Evolutionary conservation across 148 eudicot genomes (phyloP), one percentile per base, ranked within the genome.

Genomic region (Talinum fruticosum): DNA sequence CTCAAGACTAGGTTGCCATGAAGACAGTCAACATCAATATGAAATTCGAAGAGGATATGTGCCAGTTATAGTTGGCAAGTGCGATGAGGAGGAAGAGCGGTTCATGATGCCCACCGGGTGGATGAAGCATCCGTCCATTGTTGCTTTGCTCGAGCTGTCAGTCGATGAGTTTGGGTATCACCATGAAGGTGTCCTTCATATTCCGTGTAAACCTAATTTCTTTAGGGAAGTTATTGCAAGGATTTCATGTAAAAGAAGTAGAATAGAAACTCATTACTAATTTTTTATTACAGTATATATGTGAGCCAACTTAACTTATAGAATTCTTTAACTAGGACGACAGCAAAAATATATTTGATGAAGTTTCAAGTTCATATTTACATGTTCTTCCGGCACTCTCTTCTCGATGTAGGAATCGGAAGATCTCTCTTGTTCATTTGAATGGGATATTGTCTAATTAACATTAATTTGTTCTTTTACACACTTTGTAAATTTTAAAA

Each of bases 121-220:
- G 68, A 74, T 79, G 71, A 74, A 53, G 34, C 82, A 79, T 74
- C 78, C 82, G 36, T 79, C 59, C 16, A 57, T 79, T 5, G 78
- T 79, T 35, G 74, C 72, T 38, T 74, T 79, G 38, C 78, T 79
- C 29, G 59, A 79, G 34, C 37, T 79, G 57, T 79, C 78, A 0
- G 78, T 74, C 68, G 41, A 79, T 68, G 82, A 79, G 69, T 79
- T 74, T 79, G 82, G 82, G 36, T 79, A 66, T 79, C 73, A 67
- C 6, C 82, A 79, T 49, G 67, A 66, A 66, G 82, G 82, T 74
- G 82, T 74, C 0, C 51, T 79, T 26, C 82, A 79, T 79, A 74
- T 79, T 18, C 82, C 82, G 53, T 79, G 78, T 79, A 32, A 74
- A 28, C 78, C 78, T 74, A 59, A 32, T 68, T 14, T 49, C 16